phyloP scores from a whole-genome alignment of 352 stramenopile species.

The Phytopythium aichiense region DNA sequence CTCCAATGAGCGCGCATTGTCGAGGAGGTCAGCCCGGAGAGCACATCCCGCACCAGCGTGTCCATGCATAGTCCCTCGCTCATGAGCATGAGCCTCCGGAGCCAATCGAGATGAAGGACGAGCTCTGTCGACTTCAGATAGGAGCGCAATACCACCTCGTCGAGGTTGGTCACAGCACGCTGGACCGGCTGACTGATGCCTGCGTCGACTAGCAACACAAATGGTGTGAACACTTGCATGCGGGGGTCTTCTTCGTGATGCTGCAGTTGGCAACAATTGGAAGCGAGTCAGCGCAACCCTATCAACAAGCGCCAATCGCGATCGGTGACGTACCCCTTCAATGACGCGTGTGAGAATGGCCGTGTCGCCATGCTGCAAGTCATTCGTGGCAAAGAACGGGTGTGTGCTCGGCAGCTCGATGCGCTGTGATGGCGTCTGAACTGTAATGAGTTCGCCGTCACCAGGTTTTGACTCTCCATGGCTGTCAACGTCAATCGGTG shows the following conservation, averaged over 20 bases:
- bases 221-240: conserved; percentile 24
- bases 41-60: conserved; percentile 62
- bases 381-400: background rate
- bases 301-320: background rate
- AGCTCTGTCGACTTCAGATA: conserved; percentile 40
- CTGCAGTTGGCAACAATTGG: background rate
- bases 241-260: background rate
- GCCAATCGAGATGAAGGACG: conserved; percentile 47
- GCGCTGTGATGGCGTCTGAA: background rate
- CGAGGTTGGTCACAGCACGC: conserved; percentile 33
- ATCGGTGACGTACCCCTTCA: background rate
- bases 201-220: conserved; percentile 34
- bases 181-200: conserved; percentile 38
- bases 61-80: conserved; percentile 67
- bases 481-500: background rate
- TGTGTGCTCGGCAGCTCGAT: background rate
- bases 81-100: conserved; percentile 70
- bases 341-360: background rate
- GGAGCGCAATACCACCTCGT: conserved; percentile 38
- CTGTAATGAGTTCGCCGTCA: background rate
- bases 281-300: background rate
- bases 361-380: background rate
- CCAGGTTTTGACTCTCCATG: background rate
- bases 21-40: conserved; percentile 34
- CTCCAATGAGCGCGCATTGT: conserved; percentile 38